Evolutionary conservation across 352 stramenopile species (phyloP), one percentile per base, ranked within the genome.

Genomic region (Phytophthora boehmeriae): DNA sequence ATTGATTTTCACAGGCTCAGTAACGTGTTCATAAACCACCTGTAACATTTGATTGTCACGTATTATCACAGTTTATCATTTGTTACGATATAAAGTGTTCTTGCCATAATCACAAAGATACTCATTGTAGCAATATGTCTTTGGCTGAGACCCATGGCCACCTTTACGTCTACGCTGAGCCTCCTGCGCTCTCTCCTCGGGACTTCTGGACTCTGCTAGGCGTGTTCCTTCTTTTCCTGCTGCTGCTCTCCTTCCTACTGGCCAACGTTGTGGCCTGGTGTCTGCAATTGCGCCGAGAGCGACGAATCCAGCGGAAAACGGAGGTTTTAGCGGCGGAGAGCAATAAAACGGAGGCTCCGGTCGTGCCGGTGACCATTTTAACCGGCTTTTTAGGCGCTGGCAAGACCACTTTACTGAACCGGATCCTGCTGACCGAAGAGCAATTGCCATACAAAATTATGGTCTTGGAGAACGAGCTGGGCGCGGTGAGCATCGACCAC

Each of bases 331-430:
- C 80, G 5, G 45, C 64, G 41, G 34, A 51, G 41, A 59, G 43
- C 48, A 35, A 35, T 23, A 25, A 48, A 9, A 49, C 1, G 0
- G 38, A 13, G 1, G 39, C 42, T 39, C 38, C 19, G 3, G 41
- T 45, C 17, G 69, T 95, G 19, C 94, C 94, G 2, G 89, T 98
- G 13, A 98, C 96, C 9, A 90, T 98, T 48, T 71, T 99, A 68
- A 99, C 96, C 38, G 96, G 96, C 22, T 98, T 98, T 63, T 68
- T 98, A 23, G 95, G 95, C 10, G 90, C 80, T 5, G 97, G 97
- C 17, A 99, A 99, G 75, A 99, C 97, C 22, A 99, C 96, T 13
- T 75, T 99, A 34, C 76, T 99, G 9, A 98, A 98, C 69, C 83
- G 97, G 45, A 98, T 99, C 44, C 61, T 99, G 19, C 71, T 85